Evolutionary conservation across 768 basidiomycete genomes (phyloP).

Genomic region (Mycena epipterygia): DNA sequence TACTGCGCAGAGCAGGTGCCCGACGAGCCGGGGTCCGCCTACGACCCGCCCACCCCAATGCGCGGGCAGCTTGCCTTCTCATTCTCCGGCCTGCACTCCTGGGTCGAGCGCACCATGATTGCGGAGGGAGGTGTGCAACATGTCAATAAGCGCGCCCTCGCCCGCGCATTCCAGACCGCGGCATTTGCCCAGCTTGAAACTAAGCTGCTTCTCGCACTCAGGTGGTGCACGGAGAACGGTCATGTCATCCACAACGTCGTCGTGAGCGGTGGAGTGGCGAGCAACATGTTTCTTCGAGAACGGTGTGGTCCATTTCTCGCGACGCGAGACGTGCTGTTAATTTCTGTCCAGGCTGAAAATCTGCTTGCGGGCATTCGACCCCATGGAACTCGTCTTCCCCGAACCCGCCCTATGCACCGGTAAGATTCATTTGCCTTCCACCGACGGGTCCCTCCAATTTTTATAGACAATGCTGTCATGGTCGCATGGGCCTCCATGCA

Average conservation of each 20-base stretch:
- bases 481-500: constrained; percentile 93
- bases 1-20: constrained; percentile 62
- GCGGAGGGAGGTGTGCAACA: constrained; percentile 56
- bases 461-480: constrained; percentile 95
- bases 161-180: constrained; percentile 79
- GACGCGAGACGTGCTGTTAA: background rate
- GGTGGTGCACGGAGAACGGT: constrained; percentile 57
- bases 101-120: constrained; percentile 71
- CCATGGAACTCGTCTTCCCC: constrained; percentile 75
- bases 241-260: constrained; percentile 72
- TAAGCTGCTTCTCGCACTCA: constrained; percentile 73
- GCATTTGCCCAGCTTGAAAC: constrained; percentile 81
- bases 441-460: background rate
- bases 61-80: constrained; percentile 77
- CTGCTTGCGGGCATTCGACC: constrained; percentile 38
- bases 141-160: constrained; percentile 66
- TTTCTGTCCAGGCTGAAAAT: constrained; percentile 44
- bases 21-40: constrained; percentile 44
- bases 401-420: constrained; percentile 87
- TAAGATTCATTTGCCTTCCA: constrained; percentile 43
- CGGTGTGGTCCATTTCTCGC: constrained; percentile 58
- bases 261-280: constrained; percentile 94
- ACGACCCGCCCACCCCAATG: constrained; percentile 61
- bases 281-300: constrained; percentile 78
- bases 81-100: constrained; percentile 82